These are phyloP conservation scores for Cyclocybe aegerita DNA, from an alignment of 768 basidiomycete species.

Conservation along the genomic window DNA sequence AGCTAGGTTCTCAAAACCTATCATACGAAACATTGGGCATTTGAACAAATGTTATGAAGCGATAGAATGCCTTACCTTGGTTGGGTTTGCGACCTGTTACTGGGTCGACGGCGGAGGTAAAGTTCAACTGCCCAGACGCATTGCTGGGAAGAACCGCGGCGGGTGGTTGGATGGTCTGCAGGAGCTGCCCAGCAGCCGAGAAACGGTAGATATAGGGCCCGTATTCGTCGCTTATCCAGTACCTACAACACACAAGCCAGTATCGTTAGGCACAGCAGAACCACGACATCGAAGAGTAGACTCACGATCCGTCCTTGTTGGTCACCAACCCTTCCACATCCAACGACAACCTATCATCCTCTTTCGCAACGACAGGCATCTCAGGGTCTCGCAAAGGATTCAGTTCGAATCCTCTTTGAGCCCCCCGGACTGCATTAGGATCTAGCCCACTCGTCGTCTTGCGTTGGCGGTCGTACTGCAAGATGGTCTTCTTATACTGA, in stretches of 20 bases:
- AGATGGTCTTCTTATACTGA: conserved; percentile 46
- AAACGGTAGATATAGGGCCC: conserved; percentile 65
- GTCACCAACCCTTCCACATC: conserved; percentile 61
- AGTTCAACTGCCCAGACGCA: conserved; percentile 44
- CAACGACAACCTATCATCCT: conserved; percentile 45
- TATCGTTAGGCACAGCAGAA: neutral
- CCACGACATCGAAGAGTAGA: neutral
- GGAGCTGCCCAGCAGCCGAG: conserved; percentile 40
- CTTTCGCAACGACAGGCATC: conserved; percentile 43
- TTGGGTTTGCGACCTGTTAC: conserved; percentile 54
- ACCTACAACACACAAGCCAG: conserved; percentile 28
- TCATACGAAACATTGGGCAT: neutral
- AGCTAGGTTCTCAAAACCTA: conserved; percentile 64
- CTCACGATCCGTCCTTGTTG: conserved; percentile 58
- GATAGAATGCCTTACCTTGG: conserved; percentile 39
- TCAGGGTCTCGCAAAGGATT: conserved; percentile 37
- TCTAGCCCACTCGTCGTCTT: conserved; percentile 57
- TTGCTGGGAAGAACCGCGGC: conserved; percentile 49
- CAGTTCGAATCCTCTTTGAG: conserved; percentile 27
- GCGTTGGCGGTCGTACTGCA: conserved; percentile 46
- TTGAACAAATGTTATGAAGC: neutral
- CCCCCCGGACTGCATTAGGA: conserved; percentile 43
- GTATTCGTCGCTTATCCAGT: conserved; percentile 70
- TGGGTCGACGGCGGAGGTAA: conserved; percentile 49
- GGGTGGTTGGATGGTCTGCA: conserved; percentile 63